These are phyloP conservation scores for Rubia tinctorum DNA, from an alignment of 305 asterid species.

Conservation along the genomic window DNA sequence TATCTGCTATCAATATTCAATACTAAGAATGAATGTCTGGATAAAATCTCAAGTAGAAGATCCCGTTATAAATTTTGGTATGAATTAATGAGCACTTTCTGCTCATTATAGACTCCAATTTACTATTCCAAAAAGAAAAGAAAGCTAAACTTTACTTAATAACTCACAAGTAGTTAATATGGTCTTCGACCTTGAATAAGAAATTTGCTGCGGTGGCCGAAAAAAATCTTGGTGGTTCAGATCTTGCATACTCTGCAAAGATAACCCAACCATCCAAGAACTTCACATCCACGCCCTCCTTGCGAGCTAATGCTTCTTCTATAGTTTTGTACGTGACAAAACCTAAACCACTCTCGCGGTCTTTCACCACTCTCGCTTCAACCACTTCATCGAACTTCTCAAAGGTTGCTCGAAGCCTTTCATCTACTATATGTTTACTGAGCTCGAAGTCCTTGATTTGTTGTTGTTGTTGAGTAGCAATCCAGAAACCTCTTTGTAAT, in stretches of 20 bases:
- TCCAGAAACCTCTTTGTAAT: too few species aligned
- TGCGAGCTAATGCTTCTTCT: conserved; percentile 66
- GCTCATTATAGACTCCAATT: too few species aligned
- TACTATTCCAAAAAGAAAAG: too few species aligned
- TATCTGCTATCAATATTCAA: too few species aligned
- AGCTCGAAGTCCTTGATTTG: conserved; percentile 36
- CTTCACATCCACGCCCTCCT: conserved; percentile 89
- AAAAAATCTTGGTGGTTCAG: conserved; percentile 41
- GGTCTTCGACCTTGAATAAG: neutral
- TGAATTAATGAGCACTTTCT: too few species aligned
- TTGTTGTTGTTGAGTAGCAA: too few species aligned
- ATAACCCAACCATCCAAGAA: conserved; percentile 89
- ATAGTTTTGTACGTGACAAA: conserved; percentile 64
- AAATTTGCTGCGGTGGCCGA: conserved; percentile 26
- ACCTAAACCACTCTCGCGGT: conserved; percentile 74
- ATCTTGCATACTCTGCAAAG: conserved; percentile 77
- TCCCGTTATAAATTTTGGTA: too few species aligned
- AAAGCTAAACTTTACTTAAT: too few species aligned
- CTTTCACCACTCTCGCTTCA: conserved; percentile 78
- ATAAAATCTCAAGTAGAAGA: too few species aligned
- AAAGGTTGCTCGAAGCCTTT: conserved; percentile 71
- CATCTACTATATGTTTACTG: conserved; percentile 82
- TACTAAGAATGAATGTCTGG: too few species aligned
- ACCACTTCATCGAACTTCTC: conserved; percentile 68
- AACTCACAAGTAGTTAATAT: too few species aligned